Evolutionary conservation across 2,329 filamentous ascomycete genomes (phyloP).

Genomic region (Cercospora canescens): DNA sequence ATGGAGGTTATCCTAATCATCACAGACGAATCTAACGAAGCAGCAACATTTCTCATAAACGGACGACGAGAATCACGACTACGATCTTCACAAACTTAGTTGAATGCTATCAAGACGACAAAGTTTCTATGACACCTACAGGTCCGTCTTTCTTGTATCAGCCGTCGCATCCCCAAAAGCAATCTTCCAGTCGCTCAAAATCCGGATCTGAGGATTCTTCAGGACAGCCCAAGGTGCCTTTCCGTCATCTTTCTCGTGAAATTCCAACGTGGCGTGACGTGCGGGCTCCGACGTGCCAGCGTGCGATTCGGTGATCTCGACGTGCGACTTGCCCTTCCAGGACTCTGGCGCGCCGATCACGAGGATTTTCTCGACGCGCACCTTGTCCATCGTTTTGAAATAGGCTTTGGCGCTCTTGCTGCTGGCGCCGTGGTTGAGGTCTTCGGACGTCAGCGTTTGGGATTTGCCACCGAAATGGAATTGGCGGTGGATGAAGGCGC

Average conservation of each 20-base stretch:
- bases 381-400: constrained; percentile 74
- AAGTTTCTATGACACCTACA: background rate
- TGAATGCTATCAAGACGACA: background rate
- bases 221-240: constrained; percentile 65
- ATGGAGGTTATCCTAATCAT: too few species aligned
- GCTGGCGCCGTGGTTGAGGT: constrained; percentile 54
- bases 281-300: constrained; percentile 43
- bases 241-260: constrained; percentile 51
- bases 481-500: constrained; percentile 82
- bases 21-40: too few species aligned
- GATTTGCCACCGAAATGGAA: constrained; percentile 64
- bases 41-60: too few species aligned
- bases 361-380: constrained; percentile 80
- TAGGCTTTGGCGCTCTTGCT: constrained; percentile 69
- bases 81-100: background rate
- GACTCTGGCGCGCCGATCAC: constrained; percentile 73
- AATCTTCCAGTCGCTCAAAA: constrained; percentile 66
- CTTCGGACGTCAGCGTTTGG: constrained; percentile 66
- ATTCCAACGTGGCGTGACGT: constrained; percentile 60
- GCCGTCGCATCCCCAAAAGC: constrained; percentile 43
- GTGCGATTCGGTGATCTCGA: constrained; percentile 64
- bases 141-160: background rate
- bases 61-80: too few species aligned
- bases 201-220: constrained; percentile 61
- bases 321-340: constrained; percentile 67